These are phyloP conservation scores for Puccinia horiana DNA, from an alignment of 1,284 basidiomycete genomes.

Conservation along the genomic window DNA sequence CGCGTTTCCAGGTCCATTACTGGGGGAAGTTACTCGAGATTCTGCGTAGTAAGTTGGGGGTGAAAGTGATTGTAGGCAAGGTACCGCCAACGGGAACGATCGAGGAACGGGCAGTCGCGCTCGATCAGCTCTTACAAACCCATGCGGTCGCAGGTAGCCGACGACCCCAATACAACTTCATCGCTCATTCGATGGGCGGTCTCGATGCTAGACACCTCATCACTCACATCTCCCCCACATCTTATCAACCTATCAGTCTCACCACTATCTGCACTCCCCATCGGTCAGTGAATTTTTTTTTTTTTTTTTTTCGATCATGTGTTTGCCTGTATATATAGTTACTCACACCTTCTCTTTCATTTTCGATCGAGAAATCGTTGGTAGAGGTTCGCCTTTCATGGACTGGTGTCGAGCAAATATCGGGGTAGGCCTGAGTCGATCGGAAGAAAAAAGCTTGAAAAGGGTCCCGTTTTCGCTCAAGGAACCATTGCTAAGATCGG, in stretches of 20 bases:
- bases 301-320: neutral
- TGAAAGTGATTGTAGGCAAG: slow-evolving; percentile 89
- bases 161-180: slow-evolving; percentile 72
- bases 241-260: slow-evolving; percentile 82
- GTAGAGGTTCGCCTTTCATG: slow-evolving; percentile 47
- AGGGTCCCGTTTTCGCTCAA: slow-evolving; percentile 42
- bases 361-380: neutral
- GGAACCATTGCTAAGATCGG: slow-evolving; percentile 27
- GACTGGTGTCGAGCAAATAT: slow-evolving; percentile 48
- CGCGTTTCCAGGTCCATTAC: slow-evolving; percentile 83
- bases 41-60: slow-evolving; percentile 78
- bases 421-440: slow-evolving; percentile 28
- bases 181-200: slow-evolving; percentile 97
- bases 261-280: slow-evolving; percentile 93
- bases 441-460: neutral
- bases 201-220: slow-evolving; percentile 92
- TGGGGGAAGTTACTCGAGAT: slow-evolving; percentile 88
- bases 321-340: neutral
- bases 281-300: slow-evolving; percentile 64
- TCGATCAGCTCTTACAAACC: slow-evolving; percentile 73
- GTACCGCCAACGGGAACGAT: slow-evolving; percentile 94
- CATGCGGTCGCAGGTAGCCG: slow-evolving; percentile 62
- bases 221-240: slow-evolving; percentile 75
- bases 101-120: slow-evolving; percentile 73
- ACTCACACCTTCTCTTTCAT: neutral